Base-by-base conservation (phyloP, 2,329 filamentous ascomycete genomes). In the Raffaelea arxii region DNA sequence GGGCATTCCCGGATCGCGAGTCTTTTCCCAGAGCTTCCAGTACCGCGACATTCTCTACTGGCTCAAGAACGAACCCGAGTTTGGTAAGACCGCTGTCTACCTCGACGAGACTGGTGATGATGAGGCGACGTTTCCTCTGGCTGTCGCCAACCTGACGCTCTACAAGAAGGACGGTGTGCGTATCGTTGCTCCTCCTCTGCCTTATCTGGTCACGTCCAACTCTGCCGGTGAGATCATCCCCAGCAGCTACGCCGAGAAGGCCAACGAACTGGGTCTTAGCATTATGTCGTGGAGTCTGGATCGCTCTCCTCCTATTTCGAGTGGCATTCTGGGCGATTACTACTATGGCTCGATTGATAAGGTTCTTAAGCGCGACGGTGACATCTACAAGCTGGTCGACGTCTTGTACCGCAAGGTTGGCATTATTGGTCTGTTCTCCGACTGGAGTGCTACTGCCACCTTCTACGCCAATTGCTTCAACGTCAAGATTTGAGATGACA, bases 381-480 rank as follows among this genome's bases (percentile, higher is more conserved):
- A 86, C 51, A 72, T 82, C 56, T 85, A 76, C 56, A 74, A 70
- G 23, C 67, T 85, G n/a, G 59, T 86, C 32, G 74, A 86, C 54
- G 78, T 83, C 1, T 63, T 87, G 49, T 74, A 69, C 3, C 67
- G 71, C 52, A 64, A 85, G 54, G 74, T 86, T 10, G 74, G 75
- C 1, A 75, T 83, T 14, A 61, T 65, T 25, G 79, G 70, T 4
- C 70, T 86, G 51, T 86, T 86, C 55, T 74, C 75, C 4, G 83
- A 86, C 59, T 86, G 82, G 83, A 74, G 75, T 16, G 76, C 78
- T 11, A 83, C 81, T 0, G 73, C 78, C 7, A 83, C 80, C 0
- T 86, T 82, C 53, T 86, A 84, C 61, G 82, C 81, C 52, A 86
- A 84, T 56, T 86, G 82, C 63, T 78, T 85, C 53, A 73, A 36